Evolutionary conservation across 2,329 filamentous ascomycete species (phyloP), one percentile per base, ranked within the genome.

Genomic region (Passalora sequoiae): DNA sequence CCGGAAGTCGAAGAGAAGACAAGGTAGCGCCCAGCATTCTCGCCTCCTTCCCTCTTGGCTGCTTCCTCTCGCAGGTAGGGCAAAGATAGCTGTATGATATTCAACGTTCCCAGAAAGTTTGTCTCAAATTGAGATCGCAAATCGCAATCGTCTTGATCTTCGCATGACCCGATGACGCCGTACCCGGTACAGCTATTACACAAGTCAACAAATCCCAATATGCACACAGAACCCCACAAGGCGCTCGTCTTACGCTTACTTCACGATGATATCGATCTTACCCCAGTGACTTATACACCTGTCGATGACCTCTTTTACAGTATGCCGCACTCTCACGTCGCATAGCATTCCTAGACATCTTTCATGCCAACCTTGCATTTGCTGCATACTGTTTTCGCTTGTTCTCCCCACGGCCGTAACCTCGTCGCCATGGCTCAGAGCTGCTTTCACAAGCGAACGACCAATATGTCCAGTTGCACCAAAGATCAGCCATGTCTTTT

Each of bases 381-480:
- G 79, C 52, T 81, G 76, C 6, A 78, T 75, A 19, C 74, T 83
- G 46, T 86, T 86, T 68, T 94, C 86, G 58, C 85, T 81, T 10
- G 82, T 83, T 51, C 87, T 83, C 6, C 92, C 92, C 7, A 96
- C 89, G 5, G 88, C 88, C 2, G 83, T 82, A 44, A 96, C 91
- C 38, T 83, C 75, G 63, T 98, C 92, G 55, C 84, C 84, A 56
- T 88, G 84, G 12, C 79, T 74, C 16, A 97, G 75, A 12, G 86
- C 88, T 42, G 78, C 81, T 59, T 92, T 91, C 47, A 91, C 86
- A 15, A 97, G 78, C 6, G 86, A 94, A 40, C 88, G 83, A 46
- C 92, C 92, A 75, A 97, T 94, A 60, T 98, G 92, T 43, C 92
- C 92, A n/a, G 89, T 96, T 37, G 88, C 89, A 37, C 92, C 92